Conservation (phyloP, 2,329 filamentous ascomycete species). For the Aschersonia sp. region DNA sequence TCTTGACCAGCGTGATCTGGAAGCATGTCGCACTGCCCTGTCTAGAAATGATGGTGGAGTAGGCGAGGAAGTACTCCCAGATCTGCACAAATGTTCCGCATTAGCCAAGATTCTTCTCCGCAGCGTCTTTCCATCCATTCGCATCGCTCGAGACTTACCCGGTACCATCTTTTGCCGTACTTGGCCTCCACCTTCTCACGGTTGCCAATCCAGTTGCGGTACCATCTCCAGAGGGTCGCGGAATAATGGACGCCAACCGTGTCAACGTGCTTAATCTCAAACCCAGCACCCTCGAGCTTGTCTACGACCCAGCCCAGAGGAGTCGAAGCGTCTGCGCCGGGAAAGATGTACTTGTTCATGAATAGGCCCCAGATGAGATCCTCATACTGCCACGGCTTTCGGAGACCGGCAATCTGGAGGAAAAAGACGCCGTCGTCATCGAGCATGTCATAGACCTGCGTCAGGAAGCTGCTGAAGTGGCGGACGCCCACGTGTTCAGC, state of each 20-base stretch:
- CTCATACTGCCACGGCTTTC: constrained; percentile 95
- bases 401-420: constrained; percentile 86
- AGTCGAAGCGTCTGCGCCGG: constrained; percentile 87
- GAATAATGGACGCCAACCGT: constrained; percentile 96
- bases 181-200: constrained; percentile 83
- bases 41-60: constrained; percentile 70
- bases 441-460: constrained; percentile 85
- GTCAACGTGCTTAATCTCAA: constrained; percentile 79
- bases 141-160: constrained; percentile 40
- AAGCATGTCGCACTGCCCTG: constrained; percentile 79
- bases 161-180: constrained; percentile 91
- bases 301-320: constrained; percentile 78
- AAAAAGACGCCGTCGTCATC: constrained; percentile 94
- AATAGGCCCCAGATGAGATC: constrained; percentile 96
- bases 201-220: constrained; percentile 96
- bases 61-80: constrained; percentile 87
- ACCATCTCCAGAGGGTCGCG: constrained; percentile 94
- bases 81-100: constrained; percentile 37
- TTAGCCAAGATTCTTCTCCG: neutral
- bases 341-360: constrained; percentile 99
- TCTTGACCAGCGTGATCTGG: constrained; percentile 83
- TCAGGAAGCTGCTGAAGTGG: constrained; percentile 67
- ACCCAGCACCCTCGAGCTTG: constrained; percentile 57
- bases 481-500: constrained; percentile 95
- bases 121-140: neutral